phyloP scores from a whole-genome alignment of 768 basidiomycete genomes.

The Coprinopsis sp. region DNA sequence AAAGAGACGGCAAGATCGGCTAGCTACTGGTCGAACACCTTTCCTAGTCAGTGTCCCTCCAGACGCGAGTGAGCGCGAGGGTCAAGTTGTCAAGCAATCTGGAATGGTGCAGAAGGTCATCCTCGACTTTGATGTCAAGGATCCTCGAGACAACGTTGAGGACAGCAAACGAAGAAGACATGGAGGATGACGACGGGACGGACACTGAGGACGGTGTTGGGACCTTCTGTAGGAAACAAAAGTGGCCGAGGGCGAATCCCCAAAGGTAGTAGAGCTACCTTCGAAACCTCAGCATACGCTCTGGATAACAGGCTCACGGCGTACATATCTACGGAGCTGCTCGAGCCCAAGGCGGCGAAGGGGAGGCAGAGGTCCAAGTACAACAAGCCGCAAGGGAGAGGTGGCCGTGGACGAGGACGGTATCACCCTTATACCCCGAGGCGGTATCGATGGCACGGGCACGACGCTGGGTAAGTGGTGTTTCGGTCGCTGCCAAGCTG shows the following conservation, averaged over 20 bases:
- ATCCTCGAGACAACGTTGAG: conserved; percentile 3
- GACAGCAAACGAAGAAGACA: conserved; percentile 7
- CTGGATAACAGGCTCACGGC: conserved; percentile 63
- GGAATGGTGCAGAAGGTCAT: conserved; percentile 19
- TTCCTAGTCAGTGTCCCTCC: conserved; percentile 89
- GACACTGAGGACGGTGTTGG: conserved; percentile 1
- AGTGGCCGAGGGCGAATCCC: conserved; percentile 32
- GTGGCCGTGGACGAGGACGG: conserved; percentile 92
- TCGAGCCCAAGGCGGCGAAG: conserved; percentile 67
- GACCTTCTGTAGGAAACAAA: too few species aligned
- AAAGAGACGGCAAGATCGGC: too few species aligned
- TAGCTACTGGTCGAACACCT: conserved; percentile 61
- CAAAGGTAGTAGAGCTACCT: conserved; percentile 58
- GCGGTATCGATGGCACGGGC: conserved; percentile 85
- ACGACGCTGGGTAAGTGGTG: conserved; percentile 83
- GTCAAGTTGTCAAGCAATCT: conserved; percentile 73
- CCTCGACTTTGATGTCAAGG: conserved; percentile 10
- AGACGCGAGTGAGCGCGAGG: conserved; percentile 80
- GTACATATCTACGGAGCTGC: conserved; percentile 71
- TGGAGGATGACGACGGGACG: conserved; percentile 5
- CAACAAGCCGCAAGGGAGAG: conserved; percentile 77
- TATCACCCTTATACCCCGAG: conserved; percentile 88
- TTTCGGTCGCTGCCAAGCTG: conserved; percentile 57
- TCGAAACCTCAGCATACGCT: conserved; percentile 45
- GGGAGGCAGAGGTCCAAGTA: conserved; percentile 60